These are phyloP conservation scores for Candida sojae DNA, from an alignment of 1,139 yeast genomes.

Conservation along the genomic window DNA sequence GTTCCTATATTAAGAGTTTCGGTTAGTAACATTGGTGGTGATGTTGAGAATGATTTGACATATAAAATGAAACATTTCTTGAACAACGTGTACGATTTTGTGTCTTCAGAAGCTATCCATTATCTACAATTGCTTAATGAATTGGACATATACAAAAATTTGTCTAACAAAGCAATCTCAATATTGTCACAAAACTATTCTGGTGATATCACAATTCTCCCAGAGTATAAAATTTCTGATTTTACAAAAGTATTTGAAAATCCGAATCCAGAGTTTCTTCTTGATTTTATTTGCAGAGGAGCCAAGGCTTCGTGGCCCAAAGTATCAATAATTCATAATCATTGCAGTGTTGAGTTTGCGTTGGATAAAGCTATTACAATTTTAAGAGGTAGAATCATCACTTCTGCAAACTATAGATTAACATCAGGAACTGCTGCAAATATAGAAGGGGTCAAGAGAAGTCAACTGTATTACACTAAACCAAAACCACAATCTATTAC, in stretches of 20 bases:
- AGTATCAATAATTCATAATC: conserved; percentile 78
- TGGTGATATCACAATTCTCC: conserved; percentile 91
- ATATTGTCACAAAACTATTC: conserved; percentile 83
- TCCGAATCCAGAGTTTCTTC: conserved; percentile 75
- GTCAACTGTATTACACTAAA: conserved; percentile 12
- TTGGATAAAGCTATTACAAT: conserved; percentile 74
- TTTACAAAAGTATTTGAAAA: conserved; percentile 67
- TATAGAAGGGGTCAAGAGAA: conserved; percentile 8
- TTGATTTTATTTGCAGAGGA: conserved; percentile 76
- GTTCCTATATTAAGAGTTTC: conserved; percentile 79
- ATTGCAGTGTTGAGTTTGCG: conserved; percentile 86
- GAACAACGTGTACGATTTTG: conserved; percentile 59
- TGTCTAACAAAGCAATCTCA: conserved; percentile 72
- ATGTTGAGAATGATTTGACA: conserved; percentile 59
- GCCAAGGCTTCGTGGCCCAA: conserved; percentile 95
- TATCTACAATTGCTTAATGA: conserved; percentile 71
- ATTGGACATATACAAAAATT: conserved; percentile 71
- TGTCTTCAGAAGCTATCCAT: conserved; percentile 75
- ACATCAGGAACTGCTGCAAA: conserved; percentile 8
- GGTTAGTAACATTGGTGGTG: conserved; percentile 71
- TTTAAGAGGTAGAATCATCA: conserved; percentile 66
- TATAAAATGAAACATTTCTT: conserved; percentile 56
- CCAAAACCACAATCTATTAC: conserved; percentile 13
- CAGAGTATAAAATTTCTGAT: conserved; percentile 64
- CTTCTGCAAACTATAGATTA: conserved; percentile 28